Base-by-base conservation (phyloP, 2,329 filamentous ascomycete genomes). In the Fusarium zealandicum region DNA sequence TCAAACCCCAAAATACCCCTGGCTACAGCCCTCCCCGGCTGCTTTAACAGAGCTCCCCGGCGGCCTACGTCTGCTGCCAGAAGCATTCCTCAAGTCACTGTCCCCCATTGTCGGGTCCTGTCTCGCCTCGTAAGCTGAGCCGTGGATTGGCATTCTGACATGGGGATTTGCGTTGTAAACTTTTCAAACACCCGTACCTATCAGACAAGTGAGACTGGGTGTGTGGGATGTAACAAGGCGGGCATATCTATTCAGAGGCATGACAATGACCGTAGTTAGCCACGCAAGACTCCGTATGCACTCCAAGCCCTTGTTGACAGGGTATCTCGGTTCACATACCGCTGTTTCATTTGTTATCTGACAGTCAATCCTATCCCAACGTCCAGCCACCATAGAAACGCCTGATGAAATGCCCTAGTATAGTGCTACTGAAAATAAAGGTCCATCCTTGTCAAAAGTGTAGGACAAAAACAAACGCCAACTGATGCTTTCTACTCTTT, bases 401-500 rank as follows among this genome's bases (percentile, higher is more conserved):
- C 57, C 51, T 9, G 42, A 20, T 7, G 28, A 53, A 49, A 61
- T 61, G 36, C 46, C 22, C 17, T 22, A 43, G 32, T 50, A 33
- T 25, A 22, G 30, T 43, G 28, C 6, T 38, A 41, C 22, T 8
- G n/a, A 39, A 18, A 37, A 36, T 35, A 32, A 47, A 32, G 7
- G 38, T 11, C 11, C 32, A 39, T 6, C 22, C n/a, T 14, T 28
- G 25, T 39, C 20, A 13, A 46, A 47, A 20, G 16, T 40, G 2
- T 13, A 20, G n/a, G 22, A 30, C 6, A 31, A 25, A 8, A 52
- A 8, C 8, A 47, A 57, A 50, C 58, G 58, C 58, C 54, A n/a
- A 35, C 14, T 22, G 22, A 54, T 51, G 57, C 41, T 36, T 36
- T 42, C 36, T 50, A 52, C 40, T 57, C 30, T 53, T 25, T 43